A percentile compares a stretch with the other conserved stretches of the same genome.
Conservation (phyloP, 768 basidiomycete genomes). For the Mycena pura region DNA sequence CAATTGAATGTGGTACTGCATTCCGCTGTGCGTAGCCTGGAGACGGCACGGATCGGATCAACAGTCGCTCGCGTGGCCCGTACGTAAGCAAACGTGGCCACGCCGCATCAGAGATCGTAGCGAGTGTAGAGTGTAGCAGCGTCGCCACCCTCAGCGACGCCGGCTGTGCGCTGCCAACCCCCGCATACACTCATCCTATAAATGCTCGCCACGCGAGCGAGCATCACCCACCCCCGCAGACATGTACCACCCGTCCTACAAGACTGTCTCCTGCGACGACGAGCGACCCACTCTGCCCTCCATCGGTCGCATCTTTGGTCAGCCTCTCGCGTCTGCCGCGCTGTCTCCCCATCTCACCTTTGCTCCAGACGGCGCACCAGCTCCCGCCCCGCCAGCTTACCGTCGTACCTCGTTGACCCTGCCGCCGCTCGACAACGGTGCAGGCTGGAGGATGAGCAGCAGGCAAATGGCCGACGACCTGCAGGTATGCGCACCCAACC, state of each 20-base stretch:
- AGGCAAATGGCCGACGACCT: conserved; percentile 13
- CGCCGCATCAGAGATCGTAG: too few relatives aligned
- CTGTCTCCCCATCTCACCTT: neutral
- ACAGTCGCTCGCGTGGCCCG: conserved; percentile 10
- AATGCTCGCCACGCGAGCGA: too few relatives aligned
- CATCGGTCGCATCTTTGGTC: conserved; percentile 33
- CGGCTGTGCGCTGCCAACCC: conserved; percentile 23
- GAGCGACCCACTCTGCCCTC: conserved; percentile 32
- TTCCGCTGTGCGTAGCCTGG: too few relatives aligned
- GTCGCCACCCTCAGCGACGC: too few relatives aligned
- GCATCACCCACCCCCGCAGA: neutral
- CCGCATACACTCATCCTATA: too few relatives aligned
- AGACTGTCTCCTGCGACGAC: conserved; percentile 11
- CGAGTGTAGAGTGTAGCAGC: too few relatives aligned
- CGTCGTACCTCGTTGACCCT: conserved; percentile 25
- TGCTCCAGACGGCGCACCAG: conserved; percentile 12
- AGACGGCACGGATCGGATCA: neutral
- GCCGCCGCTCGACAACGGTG: conserved; percentile 25
- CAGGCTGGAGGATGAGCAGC: conserved; percentile 13
- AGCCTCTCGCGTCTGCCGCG: neutral
- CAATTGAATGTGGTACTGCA: too few relatives aligned
- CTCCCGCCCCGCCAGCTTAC: conserved; percentile 4
- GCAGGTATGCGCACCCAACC: too few relatives aligned
- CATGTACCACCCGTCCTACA: conserved; percentile 24
- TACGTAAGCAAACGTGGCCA: neutral